Conservation (phyloP, 805 yeast genomes). For the Cyberlindnera nakhonratchasimensis region DNA sequence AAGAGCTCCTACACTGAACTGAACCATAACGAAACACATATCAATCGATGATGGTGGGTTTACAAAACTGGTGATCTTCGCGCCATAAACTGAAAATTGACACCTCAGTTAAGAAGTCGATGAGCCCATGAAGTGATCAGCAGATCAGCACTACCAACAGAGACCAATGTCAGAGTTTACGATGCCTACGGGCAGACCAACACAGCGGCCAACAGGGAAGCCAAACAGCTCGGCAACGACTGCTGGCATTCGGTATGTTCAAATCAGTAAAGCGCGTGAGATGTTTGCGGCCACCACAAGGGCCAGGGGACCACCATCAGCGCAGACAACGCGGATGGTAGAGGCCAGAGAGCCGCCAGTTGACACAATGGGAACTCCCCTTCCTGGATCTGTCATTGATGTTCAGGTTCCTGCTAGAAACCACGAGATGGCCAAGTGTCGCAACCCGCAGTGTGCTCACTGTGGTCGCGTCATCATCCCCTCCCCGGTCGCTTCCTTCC, state of each 20-base stretch:
- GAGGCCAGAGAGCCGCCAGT: background rate
- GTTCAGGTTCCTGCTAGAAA: slow-evolving; percentile 41
- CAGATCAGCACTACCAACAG: too few relatives aligned
- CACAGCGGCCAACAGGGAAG: slow-evolving; percentile 10
- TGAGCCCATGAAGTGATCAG: background rate
- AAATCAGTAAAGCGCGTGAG: slow-evolving; percentile 59
- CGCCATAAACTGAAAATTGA: too few relatives aligned
- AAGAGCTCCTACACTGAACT: background rate
- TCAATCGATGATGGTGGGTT: too few relatives aligned
- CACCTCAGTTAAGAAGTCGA: too few relatives aligned
- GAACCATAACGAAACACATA: background rate
- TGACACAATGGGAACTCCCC: slow-evolving; percentile 11
- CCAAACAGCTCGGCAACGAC: too few relatives aligned
- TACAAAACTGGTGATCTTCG: too few relatives aligned
- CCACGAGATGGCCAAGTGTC: slow-evolving; percentile 31
- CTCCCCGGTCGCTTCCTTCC: slow-evolving; percentile 63
- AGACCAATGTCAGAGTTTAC: slow-evolving; percentile 13
- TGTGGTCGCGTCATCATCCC: slow-evolving; percentile 80
- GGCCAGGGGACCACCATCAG: slow-evolving; percentile 33
- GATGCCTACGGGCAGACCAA: slow-evolving; percentile 13
- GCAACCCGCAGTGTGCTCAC: slow-evolving; percentile 49
- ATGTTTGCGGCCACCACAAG: slow-evolving; percentile 44
- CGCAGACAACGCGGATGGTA: slow-evolving; percentile 2
- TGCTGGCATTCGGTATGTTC: slow-evolving; percentile 54
- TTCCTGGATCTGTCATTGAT: too few relatives aligned